Evolutionary conservation across 345 rosid species (phyloP).

Genomic region (Salix suchowensis): DNA sequence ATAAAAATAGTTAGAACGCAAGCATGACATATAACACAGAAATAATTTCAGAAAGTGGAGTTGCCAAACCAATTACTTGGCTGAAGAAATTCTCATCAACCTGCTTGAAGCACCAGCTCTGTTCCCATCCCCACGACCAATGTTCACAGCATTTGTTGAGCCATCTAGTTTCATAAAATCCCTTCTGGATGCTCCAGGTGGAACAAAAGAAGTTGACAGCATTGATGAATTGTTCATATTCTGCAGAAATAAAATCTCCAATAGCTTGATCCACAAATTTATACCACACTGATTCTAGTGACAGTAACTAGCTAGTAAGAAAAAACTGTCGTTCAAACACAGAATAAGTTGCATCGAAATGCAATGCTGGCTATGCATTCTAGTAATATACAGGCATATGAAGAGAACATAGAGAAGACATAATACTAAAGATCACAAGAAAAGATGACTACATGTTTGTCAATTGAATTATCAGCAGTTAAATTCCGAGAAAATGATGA

Average conservation of each 20-base stretch:
- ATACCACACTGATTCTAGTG: not conserved
- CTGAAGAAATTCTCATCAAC: constrained; percentile 36
- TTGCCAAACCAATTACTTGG: constrained; percentile 24
- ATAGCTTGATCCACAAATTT: not conserved
- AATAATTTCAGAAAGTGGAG: not conserved
- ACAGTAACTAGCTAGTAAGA: not conserved
- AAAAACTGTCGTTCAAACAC: not conserved
- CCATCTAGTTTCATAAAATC: constrained; percentile 24
- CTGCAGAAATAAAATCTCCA: constrained; percentile 20
- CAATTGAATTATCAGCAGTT: constrained; percentile 7
- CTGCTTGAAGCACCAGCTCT: constrained; percentile 29
- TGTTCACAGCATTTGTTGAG: constrained; percentile 19
- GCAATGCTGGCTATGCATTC: not conserved
- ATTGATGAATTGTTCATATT: constrained; percentile 17
- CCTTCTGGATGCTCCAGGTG: constrained; percentile 17
- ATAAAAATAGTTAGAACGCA: not conserved
- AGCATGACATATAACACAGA: not conserved
- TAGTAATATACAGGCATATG: not conserved
- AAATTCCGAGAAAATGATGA: constrained; percentile 19
- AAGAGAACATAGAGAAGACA: not conserved
- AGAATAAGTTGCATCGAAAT: not conserved
- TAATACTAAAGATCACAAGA: not conserved
- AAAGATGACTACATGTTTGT: constrained; percentile 22
- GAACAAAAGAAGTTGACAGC: constrained; percentile 27
- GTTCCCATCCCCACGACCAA: constrained; percentile 21